Base-by-base conservation (phyloP, 805 yeast species). In the Saccharomycopsis lassenensis region DNA sequence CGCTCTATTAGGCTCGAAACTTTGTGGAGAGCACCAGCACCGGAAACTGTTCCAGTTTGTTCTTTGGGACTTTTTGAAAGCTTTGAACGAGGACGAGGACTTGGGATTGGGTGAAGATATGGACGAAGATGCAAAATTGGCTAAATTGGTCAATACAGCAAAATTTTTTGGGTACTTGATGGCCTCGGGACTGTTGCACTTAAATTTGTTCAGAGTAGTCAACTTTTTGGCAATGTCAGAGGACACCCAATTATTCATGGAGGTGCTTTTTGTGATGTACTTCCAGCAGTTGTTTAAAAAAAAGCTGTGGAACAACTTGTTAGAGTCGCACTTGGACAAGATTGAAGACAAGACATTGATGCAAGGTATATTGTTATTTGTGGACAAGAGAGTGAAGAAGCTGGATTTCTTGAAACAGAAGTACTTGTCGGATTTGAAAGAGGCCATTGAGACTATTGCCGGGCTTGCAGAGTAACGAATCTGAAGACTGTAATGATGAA, bases 11-110 rank as follows among this genome's bases (percentile, higher is more conserved):
- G 93, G 94, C 0, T 66, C 67, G 18, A 82, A 81, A 48, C 57
- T 87, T 19, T 81, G 95, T 50, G 77, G 76, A 21, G 71, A 72
- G 16, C 94, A 85, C 48, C 63, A 75, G 2, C 59, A 81, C 55
- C 69, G 82, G 52, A 86, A 87, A 56, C 74, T 94, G 0, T 79
- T 91, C 48, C 96, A 89, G 52, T 86, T 91, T 53, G 63, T 74
- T 48, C 63, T 91, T 27, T 91, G 97, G 97, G 95, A 91, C 55
- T 66, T 75, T 29, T 49, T 87, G 12, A 75, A 75, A 46, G 83
- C 76, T 24, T 61, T 84, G 29, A 62, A 58, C 24, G 71, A 67
- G 2, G 71, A 68, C 4, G 61, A 56, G 2, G 64, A 58, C 16
- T 49, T 46, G 46, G 63, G 52, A 23, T 50, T 49, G 5, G 55